Evolutionary conservation across 768 basidiomycete species (phyloP).

Genomic region (Phanerochaete sordida): DNA sequence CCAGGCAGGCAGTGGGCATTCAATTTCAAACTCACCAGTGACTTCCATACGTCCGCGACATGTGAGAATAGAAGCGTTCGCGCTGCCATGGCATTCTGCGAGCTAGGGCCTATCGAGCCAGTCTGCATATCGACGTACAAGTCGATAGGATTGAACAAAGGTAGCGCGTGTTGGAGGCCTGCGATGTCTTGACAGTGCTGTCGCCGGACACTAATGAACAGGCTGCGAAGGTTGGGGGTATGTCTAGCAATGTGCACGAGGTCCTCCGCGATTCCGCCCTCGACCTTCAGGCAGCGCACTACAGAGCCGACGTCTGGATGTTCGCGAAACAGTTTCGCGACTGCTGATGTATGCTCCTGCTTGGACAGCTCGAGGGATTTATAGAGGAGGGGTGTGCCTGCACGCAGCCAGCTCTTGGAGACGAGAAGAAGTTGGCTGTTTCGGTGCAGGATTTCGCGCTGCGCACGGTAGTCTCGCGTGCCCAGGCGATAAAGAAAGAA

Average conservation of each 20-base stretch:
- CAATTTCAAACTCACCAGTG: no score
- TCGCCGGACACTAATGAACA: background rate
- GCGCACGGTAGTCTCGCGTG: background rate
- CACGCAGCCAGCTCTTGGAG: constrained; percentile 1
- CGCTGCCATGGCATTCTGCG: no score
- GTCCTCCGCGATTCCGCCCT: background rate
- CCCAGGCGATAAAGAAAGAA: no score
- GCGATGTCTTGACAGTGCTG: background rate
- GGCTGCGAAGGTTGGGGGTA: background rate
- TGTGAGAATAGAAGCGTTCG: no score
- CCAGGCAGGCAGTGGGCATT: no score
- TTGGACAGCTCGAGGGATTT: background rate
- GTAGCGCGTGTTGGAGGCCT: background rate
- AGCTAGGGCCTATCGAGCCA: no score
- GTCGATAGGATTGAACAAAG: background rate
- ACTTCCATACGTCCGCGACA: no score
- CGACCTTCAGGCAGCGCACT: background rate
- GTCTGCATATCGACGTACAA: no score
- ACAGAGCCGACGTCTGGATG: background rate
- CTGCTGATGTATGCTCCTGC: background rate
- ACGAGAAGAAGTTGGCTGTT: background rate
- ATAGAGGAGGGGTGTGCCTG: background rate
- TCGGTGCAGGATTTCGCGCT: background rate
- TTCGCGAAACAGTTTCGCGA: background rate
- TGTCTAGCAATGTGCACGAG: background rate